A percentile compares a stretch with the other conserved stretches of the same genome.
phyloP scores from a whole-genome alignment of 2,329 filamentous ascomycete species.

The Drechslera avenae region DNA sequence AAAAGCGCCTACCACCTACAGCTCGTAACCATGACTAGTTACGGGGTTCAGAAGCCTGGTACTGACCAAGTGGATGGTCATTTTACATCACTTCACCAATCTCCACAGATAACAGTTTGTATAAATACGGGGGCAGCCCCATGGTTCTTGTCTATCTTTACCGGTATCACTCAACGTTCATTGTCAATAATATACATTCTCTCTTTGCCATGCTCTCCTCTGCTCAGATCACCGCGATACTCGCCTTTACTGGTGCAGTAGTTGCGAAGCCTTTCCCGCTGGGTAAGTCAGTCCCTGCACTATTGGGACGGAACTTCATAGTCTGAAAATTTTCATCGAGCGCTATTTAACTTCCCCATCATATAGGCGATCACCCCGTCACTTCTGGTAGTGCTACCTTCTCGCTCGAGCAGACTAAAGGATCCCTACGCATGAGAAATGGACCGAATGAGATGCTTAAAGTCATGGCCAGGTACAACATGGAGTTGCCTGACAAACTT shows the following conservation, averaged over 20 bases:
- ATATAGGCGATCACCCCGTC: not conserved
- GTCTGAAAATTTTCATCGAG: not conserved
- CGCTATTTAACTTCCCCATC: not conserved
- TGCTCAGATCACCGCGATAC: not conserved
- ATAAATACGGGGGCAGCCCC: too few species aligned
- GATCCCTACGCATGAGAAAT: not conserved
- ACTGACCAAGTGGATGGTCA: too few species aligned
- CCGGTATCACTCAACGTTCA: not conserved
- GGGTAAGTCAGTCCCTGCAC: not conserved
- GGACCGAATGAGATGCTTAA: not conserved
- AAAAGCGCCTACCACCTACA: too few species aligned
- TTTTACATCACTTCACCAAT: too few species aligned
- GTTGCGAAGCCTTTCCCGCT: not conserved
- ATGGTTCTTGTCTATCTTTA: not conserved
- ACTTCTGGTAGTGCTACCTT: not conserved
- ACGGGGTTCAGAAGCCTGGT: too few species aligned
- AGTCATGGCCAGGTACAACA: not conserved
- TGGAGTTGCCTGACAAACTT: not conserved
- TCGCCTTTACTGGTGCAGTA: constrained; percentile 2
- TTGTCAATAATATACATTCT: not conserved
- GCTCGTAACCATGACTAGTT: too few species aligned
- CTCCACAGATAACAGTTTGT: too few species aligned
- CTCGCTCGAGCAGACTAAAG: not conserved
- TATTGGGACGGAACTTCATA: not conserved
- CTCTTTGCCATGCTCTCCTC: not conserved